These are phyloP conservation scores for Rhodomyrtus tomentosa DNA, from an alignment of 345 rosid species.

Conservation along the genomic window DNA sequence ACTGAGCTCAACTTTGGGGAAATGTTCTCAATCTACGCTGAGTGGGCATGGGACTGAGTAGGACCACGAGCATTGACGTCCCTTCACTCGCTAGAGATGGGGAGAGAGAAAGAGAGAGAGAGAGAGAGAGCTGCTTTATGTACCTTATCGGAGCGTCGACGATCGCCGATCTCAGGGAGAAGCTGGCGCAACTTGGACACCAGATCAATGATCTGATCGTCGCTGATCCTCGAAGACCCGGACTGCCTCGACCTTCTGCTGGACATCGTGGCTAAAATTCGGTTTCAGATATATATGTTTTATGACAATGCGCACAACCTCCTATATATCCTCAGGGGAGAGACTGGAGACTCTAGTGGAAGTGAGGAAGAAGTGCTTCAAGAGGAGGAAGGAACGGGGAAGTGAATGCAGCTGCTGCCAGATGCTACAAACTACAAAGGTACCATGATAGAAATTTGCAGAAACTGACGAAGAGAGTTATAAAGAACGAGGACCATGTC, in stretches of 20 bases:
- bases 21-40: not conserved
- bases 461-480: constrained; percentile 8
- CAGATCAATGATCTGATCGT: constrained; percentile 87
- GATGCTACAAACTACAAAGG: not conserved
- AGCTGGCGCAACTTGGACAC: constrained; percentile 74
- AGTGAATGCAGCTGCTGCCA: not conserved
- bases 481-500: constrained; percentile 18
- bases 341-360: not conserved
- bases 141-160: constrained; percentile 77
- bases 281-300: not conserved
- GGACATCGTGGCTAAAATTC: constrained; percentile 36
- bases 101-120: not conserved
- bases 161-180: constrained; percentile 81
- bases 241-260: constrained; percentile 86
- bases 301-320: not conserved
- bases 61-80: not conserved
- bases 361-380: not conserved
- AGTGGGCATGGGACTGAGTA: not conserved
- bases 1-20: not conserved
- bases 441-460: not conserved
- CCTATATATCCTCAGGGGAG: not conserved
- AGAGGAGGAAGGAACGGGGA: not conserved
- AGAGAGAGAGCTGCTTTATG: not conserved
- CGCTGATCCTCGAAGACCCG: constrained; percentile 61
- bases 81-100: not conserved